phyloP scores from a whole-genome alignment of 1,284 basidiomycete genomes.

The Polyporus tsugae region DNA sequence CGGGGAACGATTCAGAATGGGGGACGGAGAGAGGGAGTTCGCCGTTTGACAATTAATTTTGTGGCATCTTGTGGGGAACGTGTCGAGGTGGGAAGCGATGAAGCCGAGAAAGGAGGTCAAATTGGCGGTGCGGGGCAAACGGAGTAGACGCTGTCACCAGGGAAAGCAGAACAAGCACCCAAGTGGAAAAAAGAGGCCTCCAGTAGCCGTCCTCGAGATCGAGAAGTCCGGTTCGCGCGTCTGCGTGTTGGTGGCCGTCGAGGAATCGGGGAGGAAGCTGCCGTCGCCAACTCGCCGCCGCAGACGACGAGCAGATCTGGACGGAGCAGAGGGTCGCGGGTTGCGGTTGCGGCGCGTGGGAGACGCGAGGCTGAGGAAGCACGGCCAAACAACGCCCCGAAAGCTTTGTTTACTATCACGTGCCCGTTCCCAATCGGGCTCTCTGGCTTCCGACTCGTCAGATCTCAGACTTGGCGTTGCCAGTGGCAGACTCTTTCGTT shows the following conservation, averaged over 20 bases:
- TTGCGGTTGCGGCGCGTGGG: conserved; percentile 2
- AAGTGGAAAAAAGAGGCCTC: conserved; percentile 8
- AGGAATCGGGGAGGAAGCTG: background rate
- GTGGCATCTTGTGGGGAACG: conserved; percentile 13
- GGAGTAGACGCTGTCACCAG: conserved; percentile 13
- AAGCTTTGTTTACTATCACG: conserved; percentile 20
- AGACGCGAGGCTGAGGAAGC: conserved; percentile 3
- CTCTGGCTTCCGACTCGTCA: background rate
- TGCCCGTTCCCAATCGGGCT: conserved; percentile 9
- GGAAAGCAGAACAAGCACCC: conserved; percentile 3
- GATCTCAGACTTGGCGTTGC: background rate
- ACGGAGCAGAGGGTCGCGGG: background rate
- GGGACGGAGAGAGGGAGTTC: conserved; percentile 13
- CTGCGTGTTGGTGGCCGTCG: conserved; percentile 7
- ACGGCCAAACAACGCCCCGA: conserved; percentile 20
- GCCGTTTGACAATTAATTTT: conserved; percentile 18
- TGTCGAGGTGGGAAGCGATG: conserved; percentile 15
- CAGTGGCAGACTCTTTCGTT: background rate
- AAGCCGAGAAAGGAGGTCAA: conserved; percentile 11
- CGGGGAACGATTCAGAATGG: conserved; percentile 17
- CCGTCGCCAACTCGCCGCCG: background rate
- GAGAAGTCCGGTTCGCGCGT: conserved; percentile 4
- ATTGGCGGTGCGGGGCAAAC: background rate
- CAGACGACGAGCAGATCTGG: background rate
- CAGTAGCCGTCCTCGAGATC: conserved; percentile 10